Conservation (phyloP, 495 filamentous ascomycete genomes). For the Trichoderma asperelloides region DNA sequence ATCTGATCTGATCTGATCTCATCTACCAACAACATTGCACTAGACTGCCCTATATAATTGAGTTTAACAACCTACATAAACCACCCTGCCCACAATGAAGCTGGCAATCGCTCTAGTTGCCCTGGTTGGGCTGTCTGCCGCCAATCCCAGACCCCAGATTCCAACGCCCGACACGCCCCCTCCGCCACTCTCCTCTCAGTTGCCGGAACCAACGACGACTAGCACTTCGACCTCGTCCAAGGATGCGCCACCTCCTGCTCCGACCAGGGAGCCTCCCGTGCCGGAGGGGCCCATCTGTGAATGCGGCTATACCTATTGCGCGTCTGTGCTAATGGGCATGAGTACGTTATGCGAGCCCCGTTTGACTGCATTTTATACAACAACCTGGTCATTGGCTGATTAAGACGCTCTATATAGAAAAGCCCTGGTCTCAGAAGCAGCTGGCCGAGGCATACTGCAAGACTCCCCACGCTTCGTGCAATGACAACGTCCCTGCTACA, state of each 20-base stretch:
- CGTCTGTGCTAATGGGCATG: neutral
- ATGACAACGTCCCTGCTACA: neutral
- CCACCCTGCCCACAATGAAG: neutral
- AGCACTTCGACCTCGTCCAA: neutral
- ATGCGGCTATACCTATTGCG: constrained; percentile 10
- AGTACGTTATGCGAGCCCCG: neutral
- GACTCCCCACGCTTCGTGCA: neutral
- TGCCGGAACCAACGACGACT: neutral
- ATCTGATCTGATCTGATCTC: neutral
- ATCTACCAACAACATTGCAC: neutral
- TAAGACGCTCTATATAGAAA: neutral
- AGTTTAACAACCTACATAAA: neutral
- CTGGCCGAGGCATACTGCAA: constrained; percentile 3
- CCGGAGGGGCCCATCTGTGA: neutral
- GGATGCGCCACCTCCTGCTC: neutral
- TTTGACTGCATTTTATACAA: neutral
- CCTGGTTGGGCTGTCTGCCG: neutral
- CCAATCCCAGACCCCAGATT: constrained; percentile 1
- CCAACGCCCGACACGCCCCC: neutral
- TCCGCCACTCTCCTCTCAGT: neutral
- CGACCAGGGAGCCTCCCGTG: neutral
- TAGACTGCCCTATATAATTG: neutral
- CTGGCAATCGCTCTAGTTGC: neutral
- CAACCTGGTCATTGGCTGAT: neutral
- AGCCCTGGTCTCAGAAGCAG: neutral